Conservation (phyloP, 345 rosid species). For the Iberis pinnata region DNA sequence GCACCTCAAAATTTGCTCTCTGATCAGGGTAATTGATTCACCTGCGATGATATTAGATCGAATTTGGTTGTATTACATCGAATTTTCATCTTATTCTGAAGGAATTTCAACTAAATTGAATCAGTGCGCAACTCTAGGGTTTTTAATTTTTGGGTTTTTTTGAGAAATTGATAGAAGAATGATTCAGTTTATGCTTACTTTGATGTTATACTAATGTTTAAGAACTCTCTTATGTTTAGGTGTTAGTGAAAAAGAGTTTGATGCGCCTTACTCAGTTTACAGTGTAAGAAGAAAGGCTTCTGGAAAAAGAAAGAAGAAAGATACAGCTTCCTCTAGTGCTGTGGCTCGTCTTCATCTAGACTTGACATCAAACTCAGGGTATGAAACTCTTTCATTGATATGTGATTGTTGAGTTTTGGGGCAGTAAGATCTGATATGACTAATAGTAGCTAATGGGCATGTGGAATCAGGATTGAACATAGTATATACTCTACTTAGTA, state of each 20-base stretch:
- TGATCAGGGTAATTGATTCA: constrained; percentile 11
- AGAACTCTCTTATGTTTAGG: constrained; percentile 22
- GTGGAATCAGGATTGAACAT: too few relatives aligned
- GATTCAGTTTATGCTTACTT: background rate
- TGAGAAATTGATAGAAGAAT: background rate
- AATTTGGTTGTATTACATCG: constrained; percentile 1
- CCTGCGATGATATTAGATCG: background rate
- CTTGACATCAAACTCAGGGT: constrained; percentile 28
- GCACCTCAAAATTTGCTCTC: constrained; percentile 4
- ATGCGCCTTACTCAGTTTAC: constrained; percentile 40
- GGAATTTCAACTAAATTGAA: constrained; percentile 3
- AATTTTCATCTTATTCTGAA: too few relatives aligned
- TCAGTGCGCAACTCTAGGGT: constrained; percentile 23
- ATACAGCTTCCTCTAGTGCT: constrained; percentile 28
- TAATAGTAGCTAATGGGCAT: too few relatives aligned
- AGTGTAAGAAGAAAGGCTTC: constrained; percentile 29
- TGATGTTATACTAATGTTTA: constrained; percentile 10
- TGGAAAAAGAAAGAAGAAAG: constrained; percentile 33
- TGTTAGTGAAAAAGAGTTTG: constrained; percentile 7
- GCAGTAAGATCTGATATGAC: background rate
- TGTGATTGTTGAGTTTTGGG: background rate
- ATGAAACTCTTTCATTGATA: constrained; percentile 1
- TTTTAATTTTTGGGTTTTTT: background rate
- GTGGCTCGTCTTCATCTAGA: constrained; percentile 25
- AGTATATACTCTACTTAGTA: too few relatives aligned